Conservation (phyloP, 345 rosid genomes). For the Moringa oleifera region DNA sequence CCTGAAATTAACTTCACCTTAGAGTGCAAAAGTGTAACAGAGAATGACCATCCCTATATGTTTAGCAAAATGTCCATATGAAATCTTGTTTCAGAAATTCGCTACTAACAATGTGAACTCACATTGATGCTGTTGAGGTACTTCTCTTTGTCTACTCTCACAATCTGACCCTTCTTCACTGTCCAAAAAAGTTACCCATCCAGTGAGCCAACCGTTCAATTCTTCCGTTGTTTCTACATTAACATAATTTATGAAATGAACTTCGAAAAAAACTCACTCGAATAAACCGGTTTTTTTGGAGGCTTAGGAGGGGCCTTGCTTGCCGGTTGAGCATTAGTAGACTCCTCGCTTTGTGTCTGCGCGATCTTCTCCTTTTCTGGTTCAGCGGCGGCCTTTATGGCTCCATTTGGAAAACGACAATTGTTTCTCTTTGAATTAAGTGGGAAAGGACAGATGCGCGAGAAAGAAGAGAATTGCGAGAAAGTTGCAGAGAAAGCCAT, state of each 20-base stretch:
- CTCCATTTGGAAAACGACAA: constrained; percentile 20
- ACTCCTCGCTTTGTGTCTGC: constrained; percentile 27
- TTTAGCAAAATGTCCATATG: too few relatives aligned
- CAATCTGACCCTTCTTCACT: constrained; percentile 99
- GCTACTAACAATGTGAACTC: constrained; percentile 16
- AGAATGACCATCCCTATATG: too few relatives aligned
- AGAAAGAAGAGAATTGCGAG: constrained; percentile 34
- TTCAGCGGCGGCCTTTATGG: constrained; percentile 40
- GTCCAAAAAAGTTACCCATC: constrained; percentile 18
- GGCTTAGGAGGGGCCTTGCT: constrained; percentile 25
- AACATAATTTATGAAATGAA: constrained; percentile 7
- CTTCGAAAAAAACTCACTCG: constrained; percentile 39
- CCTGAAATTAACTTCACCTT: too few relatives aligned
- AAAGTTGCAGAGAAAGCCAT: constrained; percentile 61
- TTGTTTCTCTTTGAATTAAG: constrained; percentile 16
- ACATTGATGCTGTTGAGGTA: constrained; percentile 87
- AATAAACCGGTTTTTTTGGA: constrained; percentile 84
- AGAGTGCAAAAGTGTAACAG: too few relatives aligned
- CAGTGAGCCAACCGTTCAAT: background rate
- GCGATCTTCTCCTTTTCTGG: constrained; percentile 42
- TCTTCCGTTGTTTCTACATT: background rate
- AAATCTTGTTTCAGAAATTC: too few relatives aligned
- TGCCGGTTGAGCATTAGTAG: constrained; percentile 35
- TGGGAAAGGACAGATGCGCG: constrained; percentile 25
- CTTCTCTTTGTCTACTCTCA: constrained; percentile 95